Percentiles rank a stretch among this genome's conserved stretches.
phyloP scores from a whole-genome alignment of 2,329 filamentous ascomycete genomes.

The Ophioceras dolichostomum region DNA sequence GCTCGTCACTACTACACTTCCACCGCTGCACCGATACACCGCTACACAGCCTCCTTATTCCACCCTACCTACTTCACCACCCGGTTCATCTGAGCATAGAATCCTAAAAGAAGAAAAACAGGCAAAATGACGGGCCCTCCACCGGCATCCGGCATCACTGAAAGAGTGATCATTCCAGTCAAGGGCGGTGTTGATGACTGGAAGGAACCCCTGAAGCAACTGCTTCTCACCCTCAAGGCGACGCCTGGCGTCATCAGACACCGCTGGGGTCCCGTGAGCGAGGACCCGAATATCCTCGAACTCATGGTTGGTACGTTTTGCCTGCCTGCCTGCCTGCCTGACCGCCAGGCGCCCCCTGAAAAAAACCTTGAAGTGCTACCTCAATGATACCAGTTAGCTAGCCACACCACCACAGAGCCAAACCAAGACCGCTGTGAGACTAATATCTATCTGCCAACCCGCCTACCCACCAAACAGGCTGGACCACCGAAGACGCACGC shows the following conservation, averaged over 20 bases:
- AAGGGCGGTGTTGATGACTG: constrained; percentile 13
- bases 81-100: too few species aligned
- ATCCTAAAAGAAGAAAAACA: too few species aligned
- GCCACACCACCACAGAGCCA: too few species aligned
- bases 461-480: constrained; percentile 9
- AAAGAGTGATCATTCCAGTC: constrained; percentile 10
- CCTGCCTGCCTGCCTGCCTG: neutral
- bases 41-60: too few species aligned
- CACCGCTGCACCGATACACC: too few species aligned
- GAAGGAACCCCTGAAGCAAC: constrained; percentile 14
- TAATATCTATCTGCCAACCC: too few species aligned
- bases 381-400: too few species aligned
- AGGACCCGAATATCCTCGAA: constrained; percentile 15
- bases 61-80: too few species aligned
- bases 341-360: neutral
- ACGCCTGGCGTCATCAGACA: constrained; percentile 16
- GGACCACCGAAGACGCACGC: constrained; percentile 10
- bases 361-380: too few species aligned
- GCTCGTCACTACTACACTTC: too few species aligned
- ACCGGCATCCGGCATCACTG: neutral
- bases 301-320: constrained; percentile 10
- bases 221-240: constrained; percentile 14
- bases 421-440: too few species aligned
- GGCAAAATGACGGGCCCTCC: neutral
- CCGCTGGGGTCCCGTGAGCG: constrained; percentile 14